Base-by-base conservation (phyloP, 805 yeast species). In the Ogataea methanolica region DNA sequence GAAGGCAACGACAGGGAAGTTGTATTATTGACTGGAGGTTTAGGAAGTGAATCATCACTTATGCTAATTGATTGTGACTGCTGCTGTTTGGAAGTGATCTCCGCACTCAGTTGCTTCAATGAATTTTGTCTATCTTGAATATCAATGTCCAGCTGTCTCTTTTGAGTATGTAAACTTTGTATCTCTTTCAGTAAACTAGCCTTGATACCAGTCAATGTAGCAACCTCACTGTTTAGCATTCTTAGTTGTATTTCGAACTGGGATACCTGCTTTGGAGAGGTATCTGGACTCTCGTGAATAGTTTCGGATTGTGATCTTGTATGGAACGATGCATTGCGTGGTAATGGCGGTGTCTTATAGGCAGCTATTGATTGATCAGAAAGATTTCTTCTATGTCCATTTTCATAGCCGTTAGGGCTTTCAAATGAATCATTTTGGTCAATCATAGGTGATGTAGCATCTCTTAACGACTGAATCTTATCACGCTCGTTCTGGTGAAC, bases 171-270 rank as follows among this genome's bases (percentile, higher is more conserved):
- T 51, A 89, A 67, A 17, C 68, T 74, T 42, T 71, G 75, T 14
- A 85, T 71, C 36, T 85, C 89, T 39, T 67, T 69, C 19, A 68
- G 48, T 34, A 83, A 53, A 6, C 62, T 62, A 2, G 74, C 70
- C 52, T 76, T 79, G 1, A 71, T 66, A 1, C 70, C 44, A 1
- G 62, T 58, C 46, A 78, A 59, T 26, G 69, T 65, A 29, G 63
- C 58, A 16, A 78, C 54, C 48, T 78, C 83, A 21, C 58, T 49
- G 51, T 66, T 74, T 44, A 73, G 45, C 23, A 58, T 47, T 35
- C 66, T 59, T 46, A 74, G 54, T 45, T 71, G 76, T 38, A 68
- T 62, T 51, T 74, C 80, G n/a, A 66, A 55, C 33, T 61, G 57
- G 4, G 63, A 58, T 2, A 63, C 51, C 23, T 59, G 60, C n/a